Conservation (phyloP, 495 filamentous ascomycete species). For the Podospora sp. region DNA sequence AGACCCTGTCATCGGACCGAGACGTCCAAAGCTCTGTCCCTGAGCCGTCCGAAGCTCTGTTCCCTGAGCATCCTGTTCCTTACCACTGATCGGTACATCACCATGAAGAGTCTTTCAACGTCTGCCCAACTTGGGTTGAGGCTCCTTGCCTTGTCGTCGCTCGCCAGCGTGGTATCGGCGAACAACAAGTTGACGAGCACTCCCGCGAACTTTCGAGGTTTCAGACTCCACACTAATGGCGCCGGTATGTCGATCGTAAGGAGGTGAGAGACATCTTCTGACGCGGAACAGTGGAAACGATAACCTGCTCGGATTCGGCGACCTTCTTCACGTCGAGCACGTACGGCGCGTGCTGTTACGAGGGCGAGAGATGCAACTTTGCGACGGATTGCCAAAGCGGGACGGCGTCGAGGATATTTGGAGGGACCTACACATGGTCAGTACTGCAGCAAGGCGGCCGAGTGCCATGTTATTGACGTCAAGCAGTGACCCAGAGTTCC, state of each 20-base stretch:
- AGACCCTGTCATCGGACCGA: too few relatives aligned
- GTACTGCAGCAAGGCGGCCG: neutral
- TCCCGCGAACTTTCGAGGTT: constrained; percentile 9
- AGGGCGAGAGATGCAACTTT: constrained; percentile 13
- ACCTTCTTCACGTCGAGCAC: constrained; percentile 19
- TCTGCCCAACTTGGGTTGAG: neutral
- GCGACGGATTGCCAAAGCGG: neutral
- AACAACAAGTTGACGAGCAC: constrained; percentile 12
- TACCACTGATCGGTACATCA: too few relatives aligned
- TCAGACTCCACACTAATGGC: constrained; percentile 2
- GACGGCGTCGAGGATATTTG: neutral
- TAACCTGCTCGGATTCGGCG: neutral
- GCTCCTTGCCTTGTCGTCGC: neutral
- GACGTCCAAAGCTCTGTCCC: too few relatives aligned
- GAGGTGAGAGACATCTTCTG: neutral
- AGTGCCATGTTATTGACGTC: neutral
- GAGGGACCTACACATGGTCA: constrained; percentile 11
- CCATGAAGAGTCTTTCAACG: neutral
- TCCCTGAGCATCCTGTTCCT: too few relatives aligned
- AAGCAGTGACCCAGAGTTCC: neutral
- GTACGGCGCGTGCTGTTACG: constrained; percentile 15
- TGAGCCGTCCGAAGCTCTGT: too few relatives aligned
- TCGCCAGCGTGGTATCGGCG: neutral
- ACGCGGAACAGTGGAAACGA: constrained; percentile 6
- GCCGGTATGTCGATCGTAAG: constrained; percentile 1